These are phyloP conservation scores for Hordeum pubiflorum DNA, from an alignment of 202 grass and related monocot genomes.

Conservation along the genomic window DNA sequence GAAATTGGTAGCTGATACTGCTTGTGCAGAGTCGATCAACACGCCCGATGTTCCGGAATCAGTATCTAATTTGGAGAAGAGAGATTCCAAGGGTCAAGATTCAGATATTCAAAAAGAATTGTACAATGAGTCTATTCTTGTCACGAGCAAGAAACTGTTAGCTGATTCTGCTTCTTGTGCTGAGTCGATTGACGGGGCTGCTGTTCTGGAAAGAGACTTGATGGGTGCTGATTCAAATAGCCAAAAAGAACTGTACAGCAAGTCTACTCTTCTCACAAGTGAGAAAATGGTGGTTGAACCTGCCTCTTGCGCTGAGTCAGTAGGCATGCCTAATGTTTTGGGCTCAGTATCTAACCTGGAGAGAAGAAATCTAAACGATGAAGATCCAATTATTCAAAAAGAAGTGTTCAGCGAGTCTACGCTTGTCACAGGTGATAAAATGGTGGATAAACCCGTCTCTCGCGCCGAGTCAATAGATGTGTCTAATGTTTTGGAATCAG, in stretches of 20 bases:
- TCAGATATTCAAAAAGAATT: slow-evolving; percentile 4
- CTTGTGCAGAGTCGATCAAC: slow-evolving; percentile 8
- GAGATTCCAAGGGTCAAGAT: slow-evolving; percentile 20
- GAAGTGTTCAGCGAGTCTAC: slow-evolving; percentile 15
- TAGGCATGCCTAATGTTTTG: background rate
- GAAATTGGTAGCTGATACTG: slow-evolving; percentile 23
- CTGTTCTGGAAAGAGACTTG: slow-evolving; percentile 24
- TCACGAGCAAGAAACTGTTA: background rate
- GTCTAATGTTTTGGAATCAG: slow-evolving; percentile 28
- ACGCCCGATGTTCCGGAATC: background rate
- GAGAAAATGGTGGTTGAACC: slow-evolving; percentile 26
- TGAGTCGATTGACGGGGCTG: slow-evolving; percentile 14
- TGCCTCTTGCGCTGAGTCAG: background rate
- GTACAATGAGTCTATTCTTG: slow-evolving; percentile 11
- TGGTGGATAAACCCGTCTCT: slow-evolving; percentile 24
- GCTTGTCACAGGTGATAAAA: slow-evolving; percentile 8
- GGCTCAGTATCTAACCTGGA: slow-evolving; percentile 1
- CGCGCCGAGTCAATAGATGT: slow-evolving; percentile 22
- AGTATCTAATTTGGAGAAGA: background rate
- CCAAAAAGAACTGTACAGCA: slow-evolving; percentile 10
- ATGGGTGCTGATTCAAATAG: background rate
- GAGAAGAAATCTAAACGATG: slow-evolving; percentile 16
- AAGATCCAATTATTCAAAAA: slow-evolving; percentile 10
- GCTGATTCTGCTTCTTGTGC: slow-evolving; percentile 18
- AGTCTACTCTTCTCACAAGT: slow-evolving; percentile 19